These are phyloP conservation scores for Sequoia sempervirens DNA, from an alignment of 75 land plant species.

Conservation along the genomic window DNA sequence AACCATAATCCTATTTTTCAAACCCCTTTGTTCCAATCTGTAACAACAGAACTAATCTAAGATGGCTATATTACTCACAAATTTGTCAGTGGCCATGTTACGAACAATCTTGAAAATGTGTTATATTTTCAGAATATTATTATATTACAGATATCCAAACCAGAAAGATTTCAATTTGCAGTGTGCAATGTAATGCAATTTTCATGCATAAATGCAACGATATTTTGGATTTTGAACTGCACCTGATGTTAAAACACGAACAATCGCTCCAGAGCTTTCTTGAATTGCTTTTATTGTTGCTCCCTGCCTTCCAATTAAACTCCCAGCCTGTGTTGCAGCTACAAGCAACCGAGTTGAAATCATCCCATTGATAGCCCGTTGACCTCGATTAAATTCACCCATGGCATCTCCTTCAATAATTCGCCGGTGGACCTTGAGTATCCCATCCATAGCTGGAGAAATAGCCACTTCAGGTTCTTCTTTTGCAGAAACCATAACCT, in stretches of 20 bases:
- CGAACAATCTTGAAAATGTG: neutral
- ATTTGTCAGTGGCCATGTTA: neutral
- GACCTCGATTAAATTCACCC: conserved; percentile 33
- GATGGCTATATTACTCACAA: neutral
- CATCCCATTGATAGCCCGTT: conserved; percentile 14
- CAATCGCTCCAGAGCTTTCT: conserved; percentile 69
- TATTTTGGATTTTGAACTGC: neutral
- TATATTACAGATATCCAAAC: neutral
- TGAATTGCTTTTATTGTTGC: conserved; percentile 87
- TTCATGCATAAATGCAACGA: neutral
- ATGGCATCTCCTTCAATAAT: conserved; percentile 58
- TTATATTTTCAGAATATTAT: neutral
- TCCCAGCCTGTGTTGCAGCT: conserved; percentile 84
- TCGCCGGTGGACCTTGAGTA: conserved; percentile 73
- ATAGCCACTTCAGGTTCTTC: conserved; percentile 74
- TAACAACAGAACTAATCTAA: neutral
- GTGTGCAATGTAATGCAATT: neutral
- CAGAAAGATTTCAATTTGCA: neutral
- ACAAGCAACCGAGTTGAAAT: conserved; percentile 63
- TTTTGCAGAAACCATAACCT: conserved; percentile 94
- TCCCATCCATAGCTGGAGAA: conserved; percentile 88
- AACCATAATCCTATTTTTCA: neutral
- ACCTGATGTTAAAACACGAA: conserved; percentile 84
- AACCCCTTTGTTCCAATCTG: neutral
- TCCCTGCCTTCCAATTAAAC: conserved; percentile 90